These are phyloP conservation scores for Xylariomycetidae sp. DNA, from an alignment of 2,329 filamentous ascomycete species.

Conservation along the genomic window DNA sequence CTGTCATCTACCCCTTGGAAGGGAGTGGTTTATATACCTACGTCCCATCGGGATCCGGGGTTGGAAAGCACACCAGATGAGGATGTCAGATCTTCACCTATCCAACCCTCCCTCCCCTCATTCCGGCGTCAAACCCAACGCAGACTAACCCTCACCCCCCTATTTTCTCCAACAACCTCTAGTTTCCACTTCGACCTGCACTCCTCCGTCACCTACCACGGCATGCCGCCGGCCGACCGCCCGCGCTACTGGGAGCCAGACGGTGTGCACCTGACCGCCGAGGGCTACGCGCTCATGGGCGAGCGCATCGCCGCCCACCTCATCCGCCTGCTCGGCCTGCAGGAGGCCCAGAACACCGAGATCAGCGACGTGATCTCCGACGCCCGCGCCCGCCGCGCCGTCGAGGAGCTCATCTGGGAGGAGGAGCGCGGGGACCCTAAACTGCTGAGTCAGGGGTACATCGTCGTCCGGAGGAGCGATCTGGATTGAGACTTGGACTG, in stretches of 20 bases:
- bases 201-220: slow-evolving; percentile 48
- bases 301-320: slow-evolving; percentile 50
- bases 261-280: slow-evolving; percentile 51
- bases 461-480: slow-evolving; percentile 49
- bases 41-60: too few species aligned
- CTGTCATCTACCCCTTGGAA: too few species aligned
- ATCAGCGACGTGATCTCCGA: slow-evolving; percentile 22
- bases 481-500: slow-evolving; percentile 35
- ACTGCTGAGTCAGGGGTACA: slow-evolving; percentile 46
- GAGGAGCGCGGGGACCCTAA: slow-evolving; percentile 46
- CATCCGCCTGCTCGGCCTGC: slow-evolving; percentile 37
- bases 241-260: slow-evolving; percentile 53
- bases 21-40: too few species aligned
- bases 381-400: slow-evolving; percentile 21
- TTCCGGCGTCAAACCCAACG: too few species aligned
- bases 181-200: slow-evolving; percentile 56
- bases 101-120: too few species aligned
- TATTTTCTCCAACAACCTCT: too few species aligned
- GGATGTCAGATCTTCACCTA: too few species aligned
- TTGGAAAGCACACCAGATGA: too few species aligned
- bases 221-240: slow-evolving; percentile 41
- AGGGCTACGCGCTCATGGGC: slow-evolving; percentile 61
- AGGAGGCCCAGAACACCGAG: slow-evolving; percentile 27
- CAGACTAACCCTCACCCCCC: too few species aligned
- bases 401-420: slow-evolving; percentile 39